phyloP scores from a whole-genome alignment of 2,329 filamentous ascomycete genomes.

The Microsporum ferrugineum region DNA sequence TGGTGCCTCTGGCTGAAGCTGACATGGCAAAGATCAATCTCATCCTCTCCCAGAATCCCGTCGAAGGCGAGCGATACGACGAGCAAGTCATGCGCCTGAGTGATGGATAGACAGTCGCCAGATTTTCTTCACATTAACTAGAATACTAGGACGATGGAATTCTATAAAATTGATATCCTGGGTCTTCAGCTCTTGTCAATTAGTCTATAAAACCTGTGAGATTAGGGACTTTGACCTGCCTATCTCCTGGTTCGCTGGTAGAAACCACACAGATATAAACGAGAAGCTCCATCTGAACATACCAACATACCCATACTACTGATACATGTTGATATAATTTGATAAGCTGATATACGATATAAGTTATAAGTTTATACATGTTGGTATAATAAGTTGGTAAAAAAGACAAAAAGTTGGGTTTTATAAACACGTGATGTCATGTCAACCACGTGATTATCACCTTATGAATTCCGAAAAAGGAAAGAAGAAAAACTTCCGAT shows the following conservation, averaged over 20 bases:
- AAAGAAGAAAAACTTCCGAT: neutral
- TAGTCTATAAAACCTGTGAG: no score
- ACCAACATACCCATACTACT: no score
- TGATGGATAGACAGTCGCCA: neutral
- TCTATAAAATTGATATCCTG: no score
- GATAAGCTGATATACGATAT: no score
- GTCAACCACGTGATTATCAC: neutral
- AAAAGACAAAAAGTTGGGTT: neutral
- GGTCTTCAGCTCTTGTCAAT: no score
- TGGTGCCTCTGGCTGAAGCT: neutral
- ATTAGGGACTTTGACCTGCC: no score
- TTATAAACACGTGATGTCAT: neutral
- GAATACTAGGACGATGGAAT: neutral
- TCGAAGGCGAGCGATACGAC: conserved; percentile 3
- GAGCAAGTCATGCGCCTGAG: neutral
- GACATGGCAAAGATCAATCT: conserved; percentile 3
- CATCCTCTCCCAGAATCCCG: neutral
- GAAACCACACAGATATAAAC: no score
- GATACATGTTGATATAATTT: no score
- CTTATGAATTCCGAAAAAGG: neutral
- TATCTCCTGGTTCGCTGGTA: no score
- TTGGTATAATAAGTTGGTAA: neutral
- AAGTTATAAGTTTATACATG: no score
- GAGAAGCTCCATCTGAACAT: no score
- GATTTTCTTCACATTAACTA: neutral